These are phyloP conservation scores for Leccinellum luteum DNA, from an alignment of 768 basidiomycete species.

Conservation along the genomic window DNA sequence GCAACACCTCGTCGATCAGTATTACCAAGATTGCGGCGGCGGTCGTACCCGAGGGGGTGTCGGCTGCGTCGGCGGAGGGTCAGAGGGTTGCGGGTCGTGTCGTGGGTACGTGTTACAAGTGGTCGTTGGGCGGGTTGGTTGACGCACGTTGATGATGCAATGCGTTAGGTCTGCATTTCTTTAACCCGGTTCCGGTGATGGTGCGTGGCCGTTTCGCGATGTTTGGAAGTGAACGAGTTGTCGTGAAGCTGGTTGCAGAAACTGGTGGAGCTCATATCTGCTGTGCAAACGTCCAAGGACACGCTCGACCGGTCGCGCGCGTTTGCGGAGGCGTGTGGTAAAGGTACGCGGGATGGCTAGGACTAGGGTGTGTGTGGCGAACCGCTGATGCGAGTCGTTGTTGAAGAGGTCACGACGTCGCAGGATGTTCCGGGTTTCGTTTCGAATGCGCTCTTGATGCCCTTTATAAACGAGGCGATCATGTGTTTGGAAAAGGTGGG, in stretches of 20 bases:
- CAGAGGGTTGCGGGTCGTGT: conserved; percentile 68
- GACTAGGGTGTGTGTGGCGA: background rate
- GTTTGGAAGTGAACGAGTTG: background rate
- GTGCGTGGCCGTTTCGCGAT: conserved; percentile 37
- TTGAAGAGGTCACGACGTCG: conserved; percentile 80
- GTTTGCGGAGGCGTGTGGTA: conserved; percentile 88
- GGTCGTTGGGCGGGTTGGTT: background rate
- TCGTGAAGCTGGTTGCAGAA: conserved; percentile 44
- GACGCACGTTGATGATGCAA: background rate
- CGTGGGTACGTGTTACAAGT: conserved; percentile 54
- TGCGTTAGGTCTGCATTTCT: conserved; percentile 78
- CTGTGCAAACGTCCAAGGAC: conserved; percentile 80
- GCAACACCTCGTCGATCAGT: conserved; percentile 93
- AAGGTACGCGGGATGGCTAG: conserved; percentile 49
- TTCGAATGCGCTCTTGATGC: conserved; percentile 94
- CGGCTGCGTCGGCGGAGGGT: conserved; percentile 61
- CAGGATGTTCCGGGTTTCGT: conserved; percentile 94
- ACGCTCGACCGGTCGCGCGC: conserved; percentile 73
- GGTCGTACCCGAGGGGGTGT: conserved; percentile 57
- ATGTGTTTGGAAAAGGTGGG: conserved; percentile 86
- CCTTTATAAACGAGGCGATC: conserved; percentile 97
- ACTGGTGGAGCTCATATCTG: conserved; percentile 94
- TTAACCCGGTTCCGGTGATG: conserved; percentile 98
- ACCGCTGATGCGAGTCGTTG: background rate
- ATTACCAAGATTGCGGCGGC: conserved; percentile 91